Evolutionary conservation across 1,284 basidiomycete genomes (phyloP), one percentile per base, ranked within the genome.

Genomic region (Marasmius tenuissimus): DNA sequence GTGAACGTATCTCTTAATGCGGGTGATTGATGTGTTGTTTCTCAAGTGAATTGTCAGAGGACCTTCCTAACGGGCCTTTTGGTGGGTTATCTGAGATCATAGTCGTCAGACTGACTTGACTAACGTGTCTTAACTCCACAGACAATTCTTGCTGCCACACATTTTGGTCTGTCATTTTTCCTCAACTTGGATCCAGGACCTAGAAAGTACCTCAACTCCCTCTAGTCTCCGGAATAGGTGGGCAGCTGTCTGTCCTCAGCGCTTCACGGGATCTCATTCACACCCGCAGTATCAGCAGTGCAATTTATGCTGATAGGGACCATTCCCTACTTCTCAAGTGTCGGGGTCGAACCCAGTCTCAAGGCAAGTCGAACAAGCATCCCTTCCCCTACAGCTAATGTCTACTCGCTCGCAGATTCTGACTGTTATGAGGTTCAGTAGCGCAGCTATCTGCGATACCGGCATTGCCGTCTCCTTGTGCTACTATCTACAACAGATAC

Each of bases 371-470:
- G 10, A 37, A 16, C 40, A 37, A 3, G 16, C 33, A 34, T 6
- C 7, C 33, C 50, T 47, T n/a, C 38, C n/a, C n/a, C 34, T 52
- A 12, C 11, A n/a, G 20, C 42, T 42, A 22, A 12, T 37, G 12
- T 14, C n/a, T n/a, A n/a, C 49, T 10, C n/a, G 7, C 34, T 18
- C 16, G 27, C 38, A 73, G 72, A 57, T 71, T 18, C 69, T 71
- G 27, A 73, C 69, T 39, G 68, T 72, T 37, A 61, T 75, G 14
- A 70, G 72, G 14, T 63, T 75, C 4, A 61, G 64, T 22, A 72
- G 71, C 57, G 73, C 71, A 18, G 72, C 71, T 33, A 48, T 75
- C 7, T 73, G 72, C 61, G 73, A 75, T 54, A 75, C 73, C 4
- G 65, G 67, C 11, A 71, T 75, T 38, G 71, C 72, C n/a, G 57